Conservation (phyloP, 164 flowering plant genomes). For the Santalum album region DNA sequence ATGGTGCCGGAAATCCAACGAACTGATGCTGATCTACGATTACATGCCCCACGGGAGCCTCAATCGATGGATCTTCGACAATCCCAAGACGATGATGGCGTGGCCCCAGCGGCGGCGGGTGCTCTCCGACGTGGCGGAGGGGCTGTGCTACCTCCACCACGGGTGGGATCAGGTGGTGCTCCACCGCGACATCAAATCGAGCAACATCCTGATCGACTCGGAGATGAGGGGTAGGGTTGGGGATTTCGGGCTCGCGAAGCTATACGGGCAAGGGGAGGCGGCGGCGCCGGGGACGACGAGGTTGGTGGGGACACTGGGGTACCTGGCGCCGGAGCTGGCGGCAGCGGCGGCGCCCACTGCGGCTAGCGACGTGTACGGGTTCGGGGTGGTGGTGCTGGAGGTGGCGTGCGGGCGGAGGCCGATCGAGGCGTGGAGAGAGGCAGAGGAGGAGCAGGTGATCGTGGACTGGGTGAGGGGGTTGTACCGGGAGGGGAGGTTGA, state of each 20-base stretch:
- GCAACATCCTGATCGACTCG: conserved; percentile 56
- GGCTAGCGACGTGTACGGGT: conserved; percentile 73
- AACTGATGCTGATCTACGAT: conserved; percentile 62
- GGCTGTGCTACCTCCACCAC: conserved; percentile 57
- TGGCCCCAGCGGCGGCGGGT: conserved; percentile 48
- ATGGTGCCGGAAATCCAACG: conserved; percentile 50
- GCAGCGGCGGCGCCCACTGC: conserved; percentile 36
- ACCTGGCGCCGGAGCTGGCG: conserved; percentile 79
- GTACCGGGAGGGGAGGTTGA: conserved; percentile 33
- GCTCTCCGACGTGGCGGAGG: conserved; percentile 60
- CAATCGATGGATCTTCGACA: conserved; percentile 49
- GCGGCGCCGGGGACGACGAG: conserved; percentile 49
- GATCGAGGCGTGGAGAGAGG: conserved; percentile 27
- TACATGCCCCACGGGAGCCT: conserved; percentile 75
- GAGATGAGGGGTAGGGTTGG: conserved; percentile 64
- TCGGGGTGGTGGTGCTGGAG: conserved; percentile 73
- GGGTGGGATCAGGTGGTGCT: conserved; percentile 76
- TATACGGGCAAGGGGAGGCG: conserved; percentile 54
- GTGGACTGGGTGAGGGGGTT: conserved; percentile 68
- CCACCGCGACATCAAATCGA: conserved; percentile 73
- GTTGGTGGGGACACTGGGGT: conserved; percentile 82
- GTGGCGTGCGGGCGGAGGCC: conserved; percentile 74
- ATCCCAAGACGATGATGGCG: conserved; percentile 24
- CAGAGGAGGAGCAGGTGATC: conserved; percentile 46
- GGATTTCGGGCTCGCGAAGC: conserved; percentile 72